A percentile compares a stretch with the other conserved stretches of the same genome.
Evolutionary conservation across 768 basidiomycete species (phyloP).

Genomic region (Cyclocybe aegerita): DNA sequence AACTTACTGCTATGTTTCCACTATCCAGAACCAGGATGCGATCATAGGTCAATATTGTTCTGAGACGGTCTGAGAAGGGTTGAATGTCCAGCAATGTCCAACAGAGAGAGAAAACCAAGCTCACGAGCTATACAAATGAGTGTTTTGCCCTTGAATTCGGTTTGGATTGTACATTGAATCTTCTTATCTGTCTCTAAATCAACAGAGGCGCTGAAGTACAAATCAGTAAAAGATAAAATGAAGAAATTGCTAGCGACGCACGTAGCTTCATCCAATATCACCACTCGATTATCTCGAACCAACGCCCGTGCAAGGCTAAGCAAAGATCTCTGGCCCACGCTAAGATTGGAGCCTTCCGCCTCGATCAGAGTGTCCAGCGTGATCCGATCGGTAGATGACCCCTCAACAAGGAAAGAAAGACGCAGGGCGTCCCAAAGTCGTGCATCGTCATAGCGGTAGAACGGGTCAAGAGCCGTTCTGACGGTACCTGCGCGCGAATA

Average conservation of each 20-base stretch:
- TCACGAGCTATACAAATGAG: constrained; percentile 76
- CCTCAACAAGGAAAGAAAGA: constrained; percentile 44
- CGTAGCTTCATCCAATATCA: constrained; percentile 82
- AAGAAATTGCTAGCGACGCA: constrained; percentile 13
- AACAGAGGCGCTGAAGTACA: constrained; percentile 51
- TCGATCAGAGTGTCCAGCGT: constrained; percentile 77
- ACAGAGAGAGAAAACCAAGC: constrained; percentile 21
- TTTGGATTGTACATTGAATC: constrained; percentile 79
- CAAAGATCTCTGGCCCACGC: constrained; percentile 69
- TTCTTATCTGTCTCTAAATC: constrained; percentile 79
- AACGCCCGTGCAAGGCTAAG: constrained; percentile 80
- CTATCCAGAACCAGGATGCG: constrained; percentile 67
- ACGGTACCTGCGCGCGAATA: constrained; percentile 49
- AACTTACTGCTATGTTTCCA: constrained; percentile 51
- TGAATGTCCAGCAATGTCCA: background rate
- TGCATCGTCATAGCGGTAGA: constrained; percentile 60
- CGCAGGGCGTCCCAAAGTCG: constrained; percentile 73
- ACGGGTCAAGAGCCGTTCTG: constrained; percentile 59
- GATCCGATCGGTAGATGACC: constrained; percentile 37
- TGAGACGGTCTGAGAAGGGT: constrained; percentile 52
- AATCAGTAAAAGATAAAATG: background rate
- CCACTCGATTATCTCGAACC: constrained; percentile 72
- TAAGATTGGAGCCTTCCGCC: constrained; percentile 73
- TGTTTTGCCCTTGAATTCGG: constrained; percentile 70
- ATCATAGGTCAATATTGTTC: constrained; percentile 78